phyloP scores from a whole-genome alignment of 2,329 filamentous ascomycete species.

The Scleromitrula shiraiana region DNA sequence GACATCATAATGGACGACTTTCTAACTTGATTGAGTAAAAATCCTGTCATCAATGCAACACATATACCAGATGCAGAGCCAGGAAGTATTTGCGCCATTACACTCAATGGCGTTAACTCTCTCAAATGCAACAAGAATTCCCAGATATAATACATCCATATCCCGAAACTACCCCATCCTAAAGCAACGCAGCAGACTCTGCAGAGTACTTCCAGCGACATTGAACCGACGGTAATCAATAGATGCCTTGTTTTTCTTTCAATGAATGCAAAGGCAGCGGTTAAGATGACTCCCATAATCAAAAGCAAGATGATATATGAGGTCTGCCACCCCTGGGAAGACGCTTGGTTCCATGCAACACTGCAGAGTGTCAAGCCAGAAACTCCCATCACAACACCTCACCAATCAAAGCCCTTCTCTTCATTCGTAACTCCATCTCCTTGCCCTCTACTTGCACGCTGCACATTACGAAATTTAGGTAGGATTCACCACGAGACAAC shows the following conservation, averaged over 20 bases:
- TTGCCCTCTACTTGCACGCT: neutral
- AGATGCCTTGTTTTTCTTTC: neutral
- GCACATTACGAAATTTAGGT: neutral
- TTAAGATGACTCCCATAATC: slow-evolving; percentile 37
- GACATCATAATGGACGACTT: slow-evolving; percentile 31
- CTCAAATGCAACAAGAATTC: neutral
- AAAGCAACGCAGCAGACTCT: slow-evolving; percentile 14
- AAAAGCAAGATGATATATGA: slow-evolving; percentile 32
- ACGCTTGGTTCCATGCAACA: slow-evolving; percentile 60
- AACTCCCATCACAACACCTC: slow-evolving; percentile 35
- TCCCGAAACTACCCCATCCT: slow-evolving; percentile 11
- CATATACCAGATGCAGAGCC: no score
- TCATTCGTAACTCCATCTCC: neutral
- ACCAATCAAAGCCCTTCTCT: slow-evolving; percentile 13
- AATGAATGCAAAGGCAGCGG: neutral
- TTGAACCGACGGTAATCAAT: neutral
- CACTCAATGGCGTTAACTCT: neutral
- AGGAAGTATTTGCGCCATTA: neutral
- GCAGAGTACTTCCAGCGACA: neutral
- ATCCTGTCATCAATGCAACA: neutral
- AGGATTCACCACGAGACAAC: neutral
- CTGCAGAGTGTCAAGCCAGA: slow-evolving; percentile 53
- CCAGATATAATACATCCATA: slow-evolving; percentile 12
- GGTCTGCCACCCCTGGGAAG: slow-evolving; percentile 26
- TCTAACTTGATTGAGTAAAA: neutral